Evolutionary conservation across 148 eudicot genomes (phyloP), one percentile per base, ranked within the genome.

Genomic region (Vaccinium darrowii): DNA sequence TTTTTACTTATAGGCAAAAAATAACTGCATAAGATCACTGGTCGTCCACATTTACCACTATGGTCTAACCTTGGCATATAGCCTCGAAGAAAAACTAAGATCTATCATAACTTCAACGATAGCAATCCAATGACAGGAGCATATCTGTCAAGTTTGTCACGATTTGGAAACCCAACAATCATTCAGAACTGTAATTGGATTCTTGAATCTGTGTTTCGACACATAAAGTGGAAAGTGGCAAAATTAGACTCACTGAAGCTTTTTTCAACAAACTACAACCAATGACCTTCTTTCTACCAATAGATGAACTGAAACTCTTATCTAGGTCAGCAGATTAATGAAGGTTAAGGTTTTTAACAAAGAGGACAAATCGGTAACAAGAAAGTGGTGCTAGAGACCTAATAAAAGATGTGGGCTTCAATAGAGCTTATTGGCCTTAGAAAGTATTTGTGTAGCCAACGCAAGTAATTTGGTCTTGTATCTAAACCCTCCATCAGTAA

Each of bases 221-320:
- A 18, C 43, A 21, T 43, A 36, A 74, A 19, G n/a, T 0, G 8
- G n/a, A n/a, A 10, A 67, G 25, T 13, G 13, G 3, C 9, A 39
- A 75, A 75, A 75, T n/a, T 43, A 75, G 53, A 75, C 53, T 75
- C 52, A 47, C 47, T 74, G 51, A 43, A 74, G 78, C 78, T 43
- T 75, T n/a, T 43, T 75, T 52, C 78, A 75, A 75, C 51, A 75
- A 16, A 43, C 78, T 36, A 75, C 49, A 75, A 75, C 53, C 21
- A 75, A 19, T 75, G 78, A 75, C 78, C 8, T 14, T 27, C 50
- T 74, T 39, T 39, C 78, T 73, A 75, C 36, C 25, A 7, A 21
- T 43, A 18, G 53, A 36, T 43, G 52, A 16, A 39, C 19, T 39
- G 78, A 75, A 75, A 75, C 25, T 75, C 78, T 43, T 8, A 18